Conservation (phyloP, 495 filamentous ascomycete species). For the Cairneyella variabilis region DNA sequence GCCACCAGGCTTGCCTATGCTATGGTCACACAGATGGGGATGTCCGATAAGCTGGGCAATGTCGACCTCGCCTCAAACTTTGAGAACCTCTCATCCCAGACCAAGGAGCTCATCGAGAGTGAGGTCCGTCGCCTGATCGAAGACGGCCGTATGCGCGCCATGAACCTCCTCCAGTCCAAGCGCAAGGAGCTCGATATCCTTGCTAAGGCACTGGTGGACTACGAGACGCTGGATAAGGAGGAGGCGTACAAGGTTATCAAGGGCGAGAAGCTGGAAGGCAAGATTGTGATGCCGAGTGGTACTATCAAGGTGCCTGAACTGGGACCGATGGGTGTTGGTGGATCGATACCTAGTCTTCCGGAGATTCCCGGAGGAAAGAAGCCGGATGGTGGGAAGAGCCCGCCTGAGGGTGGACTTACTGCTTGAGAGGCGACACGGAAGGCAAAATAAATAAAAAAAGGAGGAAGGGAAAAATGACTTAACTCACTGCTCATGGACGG, state of each 20-base stretch:
- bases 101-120: slow-evolving; percentile 74
- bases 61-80: slow-evolving; percentile 80
- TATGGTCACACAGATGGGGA: slow-evolving; percentile 84
- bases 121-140: slow-evolving; percentile 86
- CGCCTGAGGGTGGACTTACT: too few species aligned
- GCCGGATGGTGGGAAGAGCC: too few species aligned
- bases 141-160: slow-evolving; percentile 72
- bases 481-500: too few species aligned
- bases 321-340: not conserved
- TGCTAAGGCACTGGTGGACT: slow-evolving; percentile 86
- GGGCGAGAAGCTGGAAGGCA: slow-evolving; percentile 71
- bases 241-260: slow-evolving; percentile 86
- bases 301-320: slow-evolving; percentile 38
- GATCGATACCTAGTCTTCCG: not conserved
- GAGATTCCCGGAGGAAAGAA: not conserved
- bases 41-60: slow-evolving; percentile 84
- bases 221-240: slow-evolving; percentile 82
- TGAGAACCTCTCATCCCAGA: slow-evolving; percentile 75
- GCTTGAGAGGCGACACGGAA: too few species aligned
- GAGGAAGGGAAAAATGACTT: too few species aligned
- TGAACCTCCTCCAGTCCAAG: slow-evolving; percentile 62
- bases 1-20: slow-evolving; percentile 77
- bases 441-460: too few species aligned
- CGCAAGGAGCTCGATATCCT: slow-evolving; percentile 81
- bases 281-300: slow-evolving; percentile 42